These are phyloP conservation scores for Antitrichia curtipendula DNA, from an alignment of 225 moss, liverwort and hornwort genomes.

Conservation along the genomic window DNA sequence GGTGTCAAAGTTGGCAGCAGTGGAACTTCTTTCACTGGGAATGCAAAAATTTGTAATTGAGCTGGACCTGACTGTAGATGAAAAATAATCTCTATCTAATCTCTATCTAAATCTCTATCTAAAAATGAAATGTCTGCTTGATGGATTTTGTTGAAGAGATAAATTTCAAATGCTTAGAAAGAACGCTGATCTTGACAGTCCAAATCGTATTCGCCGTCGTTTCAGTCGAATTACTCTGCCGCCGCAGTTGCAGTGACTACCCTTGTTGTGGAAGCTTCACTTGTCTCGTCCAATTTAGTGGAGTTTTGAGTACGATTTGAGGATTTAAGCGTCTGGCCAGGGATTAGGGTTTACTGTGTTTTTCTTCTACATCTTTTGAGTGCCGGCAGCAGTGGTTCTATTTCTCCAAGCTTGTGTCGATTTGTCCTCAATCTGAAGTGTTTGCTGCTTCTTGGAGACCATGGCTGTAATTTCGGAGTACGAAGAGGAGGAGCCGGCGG, in stretches of 20 bases:
- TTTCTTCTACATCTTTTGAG: background rate
- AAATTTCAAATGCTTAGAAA: background rate
- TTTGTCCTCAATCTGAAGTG: background rate
- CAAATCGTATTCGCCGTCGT: background rate
- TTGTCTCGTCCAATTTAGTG: background rate
- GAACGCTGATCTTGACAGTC: background rate
- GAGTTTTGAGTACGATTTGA: background rate
- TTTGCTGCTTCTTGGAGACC: background rate
- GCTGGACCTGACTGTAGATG: too few species aligned
- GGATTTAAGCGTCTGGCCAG: background rate
- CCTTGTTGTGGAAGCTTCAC: background rate
- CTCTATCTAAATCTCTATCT: too few species aligned
- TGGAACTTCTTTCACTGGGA: too few species aligned
- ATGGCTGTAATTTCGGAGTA: conserved; percentile 94
- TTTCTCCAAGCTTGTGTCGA: background rate
- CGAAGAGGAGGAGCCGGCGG: conserved; percentile 53
- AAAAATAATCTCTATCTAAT: background rate
- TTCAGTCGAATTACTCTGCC: background rate
- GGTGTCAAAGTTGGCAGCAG: too few species aligned
- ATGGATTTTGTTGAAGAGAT: background rate
- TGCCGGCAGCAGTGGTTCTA: background rate
- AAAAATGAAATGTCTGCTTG: background rate
- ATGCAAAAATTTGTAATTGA: too few species aligned
- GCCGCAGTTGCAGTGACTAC: background rate
- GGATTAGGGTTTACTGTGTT: background rate